Evolutionary conservation across 2,329 filamentous ascomycete genomes (phyloP).

Genomic region (Sporothrix pseudoabietina): DNA sequence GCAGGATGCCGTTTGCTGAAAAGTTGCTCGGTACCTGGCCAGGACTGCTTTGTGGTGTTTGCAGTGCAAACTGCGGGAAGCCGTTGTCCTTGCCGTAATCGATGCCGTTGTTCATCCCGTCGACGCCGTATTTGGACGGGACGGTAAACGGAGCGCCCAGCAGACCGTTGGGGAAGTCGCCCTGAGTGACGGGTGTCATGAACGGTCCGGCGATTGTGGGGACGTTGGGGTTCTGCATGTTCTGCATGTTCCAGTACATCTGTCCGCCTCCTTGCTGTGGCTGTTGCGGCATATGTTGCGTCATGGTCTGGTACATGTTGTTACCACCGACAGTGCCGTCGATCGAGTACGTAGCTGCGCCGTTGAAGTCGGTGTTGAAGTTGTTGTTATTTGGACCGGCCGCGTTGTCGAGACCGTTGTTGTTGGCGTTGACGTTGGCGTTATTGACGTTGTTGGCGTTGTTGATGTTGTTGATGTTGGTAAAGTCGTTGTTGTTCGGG

Average conservation of each 20-base stretch:
- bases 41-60: conserved; percentile 30
- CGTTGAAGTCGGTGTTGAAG: background rate
- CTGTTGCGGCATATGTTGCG: conserved; percentile 8
- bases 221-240: background rate
- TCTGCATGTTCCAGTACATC: conserved; percentile 21
- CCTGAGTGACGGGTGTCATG: conserved; percentile 23
- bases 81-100: conserved; percentile 27
- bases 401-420: background rate
- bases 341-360: background rate
- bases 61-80: background rate
- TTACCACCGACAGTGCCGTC: background rate
- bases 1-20: conserved; percentile 30
- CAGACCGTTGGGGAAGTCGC: conserved; percentile 16
- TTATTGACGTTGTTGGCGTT: conserved; percentile 18
- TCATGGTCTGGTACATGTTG: conserved; percentile 16
- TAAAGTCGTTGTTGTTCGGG: conserved; percentile 10
- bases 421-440: conserved; percentile 8
- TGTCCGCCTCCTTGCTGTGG: background rate
- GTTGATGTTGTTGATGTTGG: conserved; percentile 16
- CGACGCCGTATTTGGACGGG: background rate
- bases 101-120: conserved; percentile 10
- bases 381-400: background rate
- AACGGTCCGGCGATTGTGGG: conserved; percentile 22
- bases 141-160: background rate
- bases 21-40: conserved; percentile 20